phyloP scores from a whole-genome alignment of 2,329 filamentous ascomycete species.

The Diaporthe sp. region DNA sequence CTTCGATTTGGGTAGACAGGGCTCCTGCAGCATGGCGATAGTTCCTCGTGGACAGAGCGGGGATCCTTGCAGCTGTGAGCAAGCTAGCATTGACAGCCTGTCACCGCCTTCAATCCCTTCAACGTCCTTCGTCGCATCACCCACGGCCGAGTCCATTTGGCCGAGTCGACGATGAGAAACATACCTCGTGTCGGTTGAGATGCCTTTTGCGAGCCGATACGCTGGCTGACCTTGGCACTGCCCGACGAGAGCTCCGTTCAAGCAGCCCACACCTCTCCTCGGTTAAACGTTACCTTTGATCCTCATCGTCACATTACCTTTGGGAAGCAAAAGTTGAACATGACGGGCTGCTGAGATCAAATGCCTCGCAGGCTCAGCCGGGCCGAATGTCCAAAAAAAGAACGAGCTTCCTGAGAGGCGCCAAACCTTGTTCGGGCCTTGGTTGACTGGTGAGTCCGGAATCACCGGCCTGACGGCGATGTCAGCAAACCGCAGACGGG shows the following conservation, averaged over 20 bases:
- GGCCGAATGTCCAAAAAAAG: constrained; percentile 26
- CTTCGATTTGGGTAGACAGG: constrained; percentile 28
- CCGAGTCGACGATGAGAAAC: background rate
- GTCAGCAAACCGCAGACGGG: constrained; percentile 15
- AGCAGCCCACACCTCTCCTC: background rate
- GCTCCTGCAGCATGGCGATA: constrained; percentile 32
- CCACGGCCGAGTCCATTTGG: background rate
- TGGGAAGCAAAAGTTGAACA: background rate
- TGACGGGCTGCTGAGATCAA: background rate
- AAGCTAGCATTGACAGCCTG: background rate
- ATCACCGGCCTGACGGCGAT: background rate
- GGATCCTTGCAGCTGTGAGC: constrained; percentile 25
- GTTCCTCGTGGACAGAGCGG: constrained; percentile 10
- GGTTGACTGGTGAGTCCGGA: background rate
- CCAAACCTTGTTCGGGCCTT: background rate
- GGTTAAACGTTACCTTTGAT: constrained; percentile 27
- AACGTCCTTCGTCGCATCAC: background rate
- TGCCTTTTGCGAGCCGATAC: background rate
- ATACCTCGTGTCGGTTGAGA: constrained; percentile 4
- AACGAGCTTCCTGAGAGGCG: background rate
- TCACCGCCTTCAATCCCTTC: constrained; percentile 9
- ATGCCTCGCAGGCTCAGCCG: background rate
- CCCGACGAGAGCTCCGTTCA: background rate
- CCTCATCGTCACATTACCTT: constrained; percentile 2
- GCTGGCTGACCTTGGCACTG: constrained; percentile 1